phyloP scores from a whole-genome alignment of 2,329 filamentous ascomycete species.

The Trichophyton simii region DNA sequence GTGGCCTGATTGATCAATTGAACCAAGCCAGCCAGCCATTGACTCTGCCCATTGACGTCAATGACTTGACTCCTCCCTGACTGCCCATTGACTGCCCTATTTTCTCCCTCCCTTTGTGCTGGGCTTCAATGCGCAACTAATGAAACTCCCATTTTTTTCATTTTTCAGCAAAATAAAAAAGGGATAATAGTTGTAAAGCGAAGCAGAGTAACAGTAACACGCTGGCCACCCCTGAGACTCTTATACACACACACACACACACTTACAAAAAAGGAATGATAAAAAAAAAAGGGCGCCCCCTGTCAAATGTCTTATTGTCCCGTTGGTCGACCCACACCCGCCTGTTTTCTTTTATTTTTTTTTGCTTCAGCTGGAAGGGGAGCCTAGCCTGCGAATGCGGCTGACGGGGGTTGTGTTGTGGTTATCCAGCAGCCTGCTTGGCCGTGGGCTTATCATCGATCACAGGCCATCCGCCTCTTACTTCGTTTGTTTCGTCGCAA shows the following conservation, averaged over 20 bases:
- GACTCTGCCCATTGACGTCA: neutral
- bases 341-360: neutral
- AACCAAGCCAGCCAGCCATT: neutral
- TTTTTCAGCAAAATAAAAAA: too few species aligned
- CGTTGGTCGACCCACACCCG: neutral
- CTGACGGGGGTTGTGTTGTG: neutral
- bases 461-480: neutral
- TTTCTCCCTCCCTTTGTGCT: neutral
- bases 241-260: too few species aligned
- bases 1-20: conserved; percentile 1
- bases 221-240: neutral
- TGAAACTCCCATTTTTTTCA: too few species aligned
- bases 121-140: neutral
- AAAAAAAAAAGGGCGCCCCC: neutral
- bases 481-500: neutral
- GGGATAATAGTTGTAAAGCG: neutral
- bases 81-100: neutral
- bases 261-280: neutral
- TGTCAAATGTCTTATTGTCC: neutral
- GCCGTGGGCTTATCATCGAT: neutral
- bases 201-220: conserved; percentile 2
- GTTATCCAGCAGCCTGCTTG: neutral
- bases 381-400: neutral
- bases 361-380: neutral
- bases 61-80: neutral